Percentiles rank a stretch among this genome's conserved stretches.
These are phyloP conservation scores for Amaranthus cruentus DNA, from an alignment of 148 eudicot species.

Conservation along the genomic window DNA sequence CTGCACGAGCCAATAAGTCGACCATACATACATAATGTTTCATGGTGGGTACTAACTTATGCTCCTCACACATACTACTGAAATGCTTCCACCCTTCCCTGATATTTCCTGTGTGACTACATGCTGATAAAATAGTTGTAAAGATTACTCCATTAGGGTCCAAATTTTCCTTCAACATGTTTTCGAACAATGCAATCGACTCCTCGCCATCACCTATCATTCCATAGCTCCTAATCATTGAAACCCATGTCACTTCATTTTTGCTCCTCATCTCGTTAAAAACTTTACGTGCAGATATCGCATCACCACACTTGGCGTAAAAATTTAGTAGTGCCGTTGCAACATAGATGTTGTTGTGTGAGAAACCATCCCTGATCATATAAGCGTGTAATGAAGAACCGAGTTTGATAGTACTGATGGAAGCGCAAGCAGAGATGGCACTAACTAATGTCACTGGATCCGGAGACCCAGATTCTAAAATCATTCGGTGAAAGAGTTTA, in stretches of 20 bases:
- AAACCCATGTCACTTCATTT: slow-evolving; percentile 61
- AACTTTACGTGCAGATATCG: slow-evolving; percentile 48
- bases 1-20: slow-evolving; percentile 67
- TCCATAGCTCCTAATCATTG: slow-evolving; percentile 72
- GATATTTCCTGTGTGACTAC: slow-evolving; percentile 68
- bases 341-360: slow-evolving; percentile 36
- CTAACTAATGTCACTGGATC: slow-evolving; percentile 66
- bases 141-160: slow-evolving; percentile 59
- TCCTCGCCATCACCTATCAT: slow-evolving; percentile 58
- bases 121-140: slow-evolving; percentile 64
- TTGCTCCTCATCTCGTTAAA: slow-evolving; percentile 63
- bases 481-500: slow-evolving; percentile 58
- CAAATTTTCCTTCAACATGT: slow-evolving; percentile 57
- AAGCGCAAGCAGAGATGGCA: slow-evolving; percentile 64
- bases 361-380: slow-evolving; percentile 46
- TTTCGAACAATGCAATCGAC: slow-evolving; percentile 50
- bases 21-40: slow-evolving; percentile 75
- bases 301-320: slow-evolving; percentile 84
- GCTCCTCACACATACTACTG: slow-evolving; percentile 50
- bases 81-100: slow-evolving; percentile 68
- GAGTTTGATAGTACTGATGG: slow-evolving; percentile 37
- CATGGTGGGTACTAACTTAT: slow-evolving; percentile 53
- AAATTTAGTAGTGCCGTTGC: slow-evolving; percentile 66
- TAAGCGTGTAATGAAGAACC: slow-evolving; percentile 69
- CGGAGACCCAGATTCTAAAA: slow-evolving; percentile 32